Evolutionary conservation across 2,329 filamentous ascomycete genomes (phyloP).

Genomic region (Penicillium sp.): DNA sequence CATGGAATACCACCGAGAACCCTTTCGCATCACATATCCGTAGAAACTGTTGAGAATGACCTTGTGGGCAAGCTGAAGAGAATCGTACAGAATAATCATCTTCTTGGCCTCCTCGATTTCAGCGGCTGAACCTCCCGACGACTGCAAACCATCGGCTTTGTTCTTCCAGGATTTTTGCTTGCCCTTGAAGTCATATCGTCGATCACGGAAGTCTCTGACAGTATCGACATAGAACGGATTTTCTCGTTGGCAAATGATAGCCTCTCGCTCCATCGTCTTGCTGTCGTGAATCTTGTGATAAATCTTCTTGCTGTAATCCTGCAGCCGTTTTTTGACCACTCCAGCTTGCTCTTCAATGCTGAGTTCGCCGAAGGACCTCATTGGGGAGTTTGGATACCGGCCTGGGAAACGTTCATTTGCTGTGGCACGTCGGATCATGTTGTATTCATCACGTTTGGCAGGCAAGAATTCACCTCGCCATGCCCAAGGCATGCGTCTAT

Average conservation of each 20-base stretch:
- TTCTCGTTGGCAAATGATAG: slow-evolving; percentile 96
- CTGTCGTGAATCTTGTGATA: slow-evolving; percentile 99
- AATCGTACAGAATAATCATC: slow-evolving; percentile 97
- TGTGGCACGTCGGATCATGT: slow-evolving; percentile 92
- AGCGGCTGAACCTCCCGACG: slow-evolving; percentile 68
- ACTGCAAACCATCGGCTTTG: slow-evolving; percentile 84
- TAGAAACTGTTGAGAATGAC: slow-evolving; percentile 99
- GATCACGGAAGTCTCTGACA: slow-evolving; percentile 92
- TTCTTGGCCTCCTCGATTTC: slow-evolving; percentile 96
- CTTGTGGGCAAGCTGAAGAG: slow-evolving; percentile 93
- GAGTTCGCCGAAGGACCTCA: slow-evolving; percentile 77
- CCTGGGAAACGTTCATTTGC: slow-evolving; percentile 92
- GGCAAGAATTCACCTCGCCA: slow-evolving; percentile 98
- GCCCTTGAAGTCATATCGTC: slow-evolving; percentile 97
- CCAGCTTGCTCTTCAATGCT: slow-evolving; percentile 76
- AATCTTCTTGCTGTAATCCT: slow-evolving; percentile 95
- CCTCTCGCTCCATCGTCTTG: slow-evolving; percentile 87
- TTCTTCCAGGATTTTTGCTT: slow-evolving; percentile 98
- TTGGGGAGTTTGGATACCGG: slow-evolving; percentile 67
- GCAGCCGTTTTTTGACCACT: slow-evolving; percentile 80
- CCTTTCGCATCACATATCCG: slow-evolving; percentile 98
- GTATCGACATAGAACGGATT: slow-evolving; percentile 99
- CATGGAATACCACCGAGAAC: slow-evolving; percentile 97
- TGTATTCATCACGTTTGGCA: slow-evolving; percentile 96
- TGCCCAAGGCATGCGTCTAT: slow-evolving; percentile 90